Evolutionary conservation across 2,329 filamentous ascomycete genomes (phyloP).

Genomic region (Leptographium lundbergii): DNA sequence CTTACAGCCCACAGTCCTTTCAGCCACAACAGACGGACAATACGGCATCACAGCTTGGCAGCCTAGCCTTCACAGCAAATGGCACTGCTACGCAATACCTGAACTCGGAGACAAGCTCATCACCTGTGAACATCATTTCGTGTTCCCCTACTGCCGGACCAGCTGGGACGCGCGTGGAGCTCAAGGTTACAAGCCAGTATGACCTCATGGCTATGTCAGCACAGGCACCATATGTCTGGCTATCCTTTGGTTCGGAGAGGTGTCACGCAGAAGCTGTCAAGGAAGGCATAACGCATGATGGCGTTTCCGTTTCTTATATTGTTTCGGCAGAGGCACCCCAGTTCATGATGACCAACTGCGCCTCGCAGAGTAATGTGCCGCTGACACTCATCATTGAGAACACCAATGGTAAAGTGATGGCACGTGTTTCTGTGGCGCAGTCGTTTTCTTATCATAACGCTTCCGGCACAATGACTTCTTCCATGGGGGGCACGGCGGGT

Average conservation of each 20-base stretch:
- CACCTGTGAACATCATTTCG: slow-evolving; percentile 42
- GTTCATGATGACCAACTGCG: slow-evolving; percentile 36
- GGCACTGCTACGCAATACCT: slow-evolving; percentile 48
- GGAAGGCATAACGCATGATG: slow-evolving; percentile 34
- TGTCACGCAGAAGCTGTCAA: slow-evolving; percentile 55
- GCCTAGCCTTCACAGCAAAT: slow-evolving; percentile 46
- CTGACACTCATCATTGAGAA: slow-evolving; percentile 41
- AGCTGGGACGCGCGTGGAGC: slow-evolving; percentile 55
- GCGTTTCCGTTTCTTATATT: slow-evolving; percentile 40
- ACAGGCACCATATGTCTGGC: slow-evolving; percentile 42
- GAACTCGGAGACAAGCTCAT: slow-evolving; percentile 3
- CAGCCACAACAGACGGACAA: slow-evolving; percentile 35
- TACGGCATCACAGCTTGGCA: slow-evolving; percentile 38
- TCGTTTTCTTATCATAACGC: slow-evolving; percentile 29
- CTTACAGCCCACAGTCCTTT: slow-evolving; percentile 36
- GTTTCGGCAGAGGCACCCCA: slow-evolving; percentile 61
- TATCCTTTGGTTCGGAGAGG: slow-evolving; percentile 70
- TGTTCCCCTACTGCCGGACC: slow-evolving; percentile 57
- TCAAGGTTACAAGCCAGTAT: slow-evolving; percentile 65
- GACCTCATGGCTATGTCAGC: slow-evolving; percentile 51
- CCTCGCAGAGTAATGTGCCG: slow-evolving; percentile 35
- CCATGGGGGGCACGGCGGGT: slow-evolving; percentile 1
- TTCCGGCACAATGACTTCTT: slow-evolving; percentile 15
- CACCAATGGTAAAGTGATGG: slow-evolving; percentile 38
- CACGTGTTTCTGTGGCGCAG: slow-evolving; percentile 32